Evolutionary conservation across 768 basidiomycete genomes (phyloP).

Genomic region (Sarcodon aspratus): DNA sequence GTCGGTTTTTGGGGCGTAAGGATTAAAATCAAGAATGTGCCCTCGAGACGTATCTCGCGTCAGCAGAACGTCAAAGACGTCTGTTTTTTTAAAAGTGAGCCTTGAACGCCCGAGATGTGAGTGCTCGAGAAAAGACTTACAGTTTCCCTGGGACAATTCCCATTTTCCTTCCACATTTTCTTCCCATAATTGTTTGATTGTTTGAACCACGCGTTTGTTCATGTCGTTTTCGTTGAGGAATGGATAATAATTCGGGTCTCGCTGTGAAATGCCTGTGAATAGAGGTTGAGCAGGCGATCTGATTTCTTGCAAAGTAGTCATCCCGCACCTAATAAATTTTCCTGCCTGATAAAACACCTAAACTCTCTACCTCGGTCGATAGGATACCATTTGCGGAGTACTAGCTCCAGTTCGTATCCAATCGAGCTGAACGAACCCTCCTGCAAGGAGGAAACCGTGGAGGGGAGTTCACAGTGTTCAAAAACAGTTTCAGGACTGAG

Average conservation of each 20-base stretch:
- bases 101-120: not conserved
- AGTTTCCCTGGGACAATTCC: constrained; percentile 40
- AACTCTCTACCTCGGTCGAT: constrained; percentile 79
- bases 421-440: constrained; percentile 1
- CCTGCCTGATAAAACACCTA: constrained; percentile 78
- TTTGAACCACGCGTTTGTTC: constrained; percentile 35
- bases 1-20: constrained; percentile 81
- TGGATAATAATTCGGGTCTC: constrained; percentile 86
- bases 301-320: not conserved
- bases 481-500: constrained; percentile 52
- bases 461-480: constrained; percentile 36
- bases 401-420: constrained; percentile 64
- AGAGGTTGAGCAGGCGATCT: not conserved
- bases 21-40: constrained; percentile 87
- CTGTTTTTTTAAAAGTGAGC: constrained; percentile 29
- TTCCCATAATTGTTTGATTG: constrained; percentile 57
- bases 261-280: constrained; percentile 65
- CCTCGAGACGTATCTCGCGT: constrained; percentile 68
- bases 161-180: constrained; percentile 51
- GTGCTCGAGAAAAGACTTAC: constrained; percentile 33
- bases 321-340: constrained; percentile 58
- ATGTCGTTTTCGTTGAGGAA: constrained; percentile 62
- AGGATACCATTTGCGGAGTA: constrained; percentile 84
- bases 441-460: not conserved
- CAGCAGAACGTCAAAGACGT: constrained; percentile 78